These are phyloP conservation scores for Litsea cubeba DNA, from an alignment of 164 flowering plant species.

Conservation along the genomic window DNA sequence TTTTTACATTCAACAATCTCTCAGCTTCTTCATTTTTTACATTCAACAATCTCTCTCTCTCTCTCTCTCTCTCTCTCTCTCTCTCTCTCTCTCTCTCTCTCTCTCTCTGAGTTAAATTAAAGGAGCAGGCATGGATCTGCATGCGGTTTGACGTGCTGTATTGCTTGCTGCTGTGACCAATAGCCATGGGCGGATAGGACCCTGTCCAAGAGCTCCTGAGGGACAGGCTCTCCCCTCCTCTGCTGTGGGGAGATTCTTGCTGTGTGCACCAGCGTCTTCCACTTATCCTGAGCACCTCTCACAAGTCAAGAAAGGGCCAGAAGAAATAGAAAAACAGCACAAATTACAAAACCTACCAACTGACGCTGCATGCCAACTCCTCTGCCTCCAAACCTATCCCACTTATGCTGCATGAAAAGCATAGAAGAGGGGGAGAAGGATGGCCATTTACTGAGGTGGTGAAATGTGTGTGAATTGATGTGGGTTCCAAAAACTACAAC, in stretches of 20 bases:
- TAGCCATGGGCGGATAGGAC: conserved; percentile 75
- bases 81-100: conserved; percentile 2
- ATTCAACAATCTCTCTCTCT: not conserved
- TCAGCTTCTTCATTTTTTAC: not conserved
- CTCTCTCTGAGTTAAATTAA: conserved; percentile 18
- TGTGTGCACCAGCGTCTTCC: conserved; percentile 99
- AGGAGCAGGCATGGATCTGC: conserved; percentile 21
- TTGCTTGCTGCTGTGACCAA: conserved; percentile 85
- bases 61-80: not conserved
- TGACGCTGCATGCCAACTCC: not conserved
- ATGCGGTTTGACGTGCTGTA: conserved; percentile 51
- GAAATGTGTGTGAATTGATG: no score
- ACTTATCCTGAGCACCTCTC: conserved; percentile 66
- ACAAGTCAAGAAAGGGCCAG: not conserved
- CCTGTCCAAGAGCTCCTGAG: conserved; percentile 86
- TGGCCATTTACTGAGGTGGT: no score
- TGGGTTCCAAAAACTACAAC: not conserved
- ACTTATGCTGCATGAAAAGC: not conserved
- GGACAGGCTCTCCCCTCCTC: conserved; percentile 94
- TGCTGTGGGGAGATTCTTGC: conserved; percentile 90
- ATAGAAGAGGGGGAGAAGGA: not conserved
- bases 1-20: not conserved
- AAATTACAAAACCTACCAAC: not conserved
- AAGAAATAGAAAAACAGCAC: not conserved
- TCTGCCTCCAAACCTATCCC: not conserved